Evolutionary conservation across 345 rosid species (phyloP).

Genomic region (Hevea brasiliensis): DNA sequence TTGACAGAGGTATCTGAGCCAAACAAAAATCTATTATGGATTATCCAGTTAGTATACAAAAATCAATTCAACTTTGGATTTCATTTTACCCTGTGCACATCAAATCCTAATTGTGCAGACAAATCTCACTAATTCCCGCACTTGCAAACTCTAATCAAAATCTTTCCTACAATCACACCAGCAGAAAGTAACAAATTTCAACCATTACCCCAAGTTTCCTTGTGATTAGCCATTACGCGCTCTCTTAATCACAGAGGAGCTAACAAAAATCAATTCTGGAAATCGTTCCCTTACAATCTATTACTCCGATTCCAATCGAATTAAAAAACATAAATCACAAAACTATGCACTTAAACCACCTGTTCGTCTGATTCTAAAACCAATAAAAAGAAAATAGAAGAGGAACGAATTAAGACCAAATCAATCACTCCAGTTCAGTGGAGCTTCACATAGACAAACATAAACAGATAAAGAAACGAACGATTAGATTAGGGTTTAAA

Average conservation of each 20-base stretch:
- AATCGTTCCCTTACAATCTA: too few species aligned
- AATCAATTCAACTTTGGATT: not conserved
- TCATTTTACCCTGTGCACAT: not conserved
- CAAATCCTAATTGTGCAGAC: not conserved
- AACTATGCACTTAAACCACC: not conserved
- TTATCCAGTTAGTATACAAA: not conserved
- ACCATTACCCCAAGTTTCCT: too few species aligned
- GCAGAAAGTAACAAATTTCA: not conserved
- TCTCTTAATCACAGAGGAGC: too few species aligned
- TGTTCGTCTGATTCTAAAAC: not conserved
- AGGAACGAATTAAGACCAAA: not conserved
- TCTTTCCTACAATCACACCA: not conserved
- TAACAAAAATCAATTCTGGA: too few species aligned
- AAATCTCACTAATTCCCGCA: not conserved
- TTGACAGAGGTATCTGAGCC: not conserved
- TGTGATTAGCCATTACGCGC: too few species aligned
- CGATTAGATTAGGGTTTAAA: slow-evolving; percentile 6
- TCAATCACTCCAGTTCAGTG: not conserved
- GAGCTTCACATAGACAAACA: not conserved
- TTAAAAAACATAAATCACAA: too few species aligned
- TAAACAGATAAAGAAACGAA: not conserved
- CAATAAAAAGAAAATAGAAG: not conserved
- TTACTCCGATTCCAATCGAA: too few species aligned
- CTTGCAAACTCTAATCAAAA: not conserved
- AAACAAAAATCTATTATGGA: not conserved